phyloP scores from a whole-genome alignment of 352 stramenopile species.

The Globisporangium acanthophoron region DNA sequence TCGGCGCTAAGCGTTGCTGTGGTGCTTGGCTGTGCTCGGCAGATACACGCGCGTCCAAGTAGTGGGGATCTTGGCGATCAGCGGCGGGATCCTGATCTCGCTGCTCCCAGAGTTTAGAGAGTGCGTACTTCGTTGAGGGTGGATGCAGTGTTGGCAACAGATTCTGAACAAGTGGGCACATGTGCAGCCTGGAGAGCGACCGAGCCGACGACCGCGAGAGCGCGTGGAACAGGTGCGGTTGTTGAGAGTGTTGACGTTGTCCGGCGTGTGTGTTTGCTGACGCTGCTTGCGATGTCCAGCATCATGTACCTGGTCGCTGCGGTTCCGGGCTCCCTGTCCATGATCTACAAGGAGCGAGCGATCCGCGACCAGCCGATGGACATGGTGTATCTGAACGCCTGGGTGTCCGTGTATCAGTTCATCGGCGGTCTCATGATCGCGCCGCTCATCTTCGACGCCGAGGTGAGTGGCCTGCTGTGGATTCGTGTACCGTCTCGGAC shows the following conservation, averaged over 20 bases:
- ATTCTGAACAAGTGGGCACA: background rate
- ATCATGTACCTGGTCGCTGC: conserved; percentile 77
- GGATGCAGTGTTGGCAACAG: background rate
- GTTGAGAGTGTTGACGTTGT: no score
- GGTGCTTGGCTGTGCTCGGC: background rate
- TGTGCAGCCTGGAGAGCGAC: conserved; percentile 48
- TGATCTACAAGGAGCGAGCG: conserved; percentile 82
- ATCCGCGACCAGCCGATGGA: conserved; percentile 84
- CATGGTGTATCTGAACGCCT: conserved; percentile 85
- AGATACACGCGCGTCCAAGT: conserved; percentile 74
- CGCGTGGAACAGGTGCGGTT: conserved; percentile 66
- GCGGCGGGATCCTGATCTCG: conserved; percentile 59
- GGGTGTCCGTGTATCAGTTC: conserved; percentile 85
- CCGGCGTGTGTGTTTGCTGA: conserved; percentile 4
- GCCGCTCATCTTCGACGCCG: conserved; percentile 75
- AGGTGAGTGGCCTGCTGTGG: conserved; percentile 18
- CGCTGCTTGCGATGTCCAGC: conserved; percentile 11
- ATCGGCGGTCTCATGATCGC: conserved; percentile 74
- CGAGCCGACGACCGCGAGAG: conserved; percentile 65
- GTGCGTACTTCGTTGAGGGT: conserved; percentile 21
- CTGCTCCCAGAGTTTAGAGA: conserved; percentile 73
- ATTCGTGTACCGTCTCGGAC: background rate
- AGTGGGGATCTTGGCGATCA: conserved; percentile 65
- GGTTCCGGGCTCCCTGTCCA: conserved; percentile 71
- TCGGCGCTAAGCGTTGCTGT: background rate